A percentile compares a stretch with the other conserved stretches of the same genome.
Conservation (phyloP, 2,329 filamentous ascomycete genomes). For the Ophiocordyceps camponoti-saundersi region DNA sequence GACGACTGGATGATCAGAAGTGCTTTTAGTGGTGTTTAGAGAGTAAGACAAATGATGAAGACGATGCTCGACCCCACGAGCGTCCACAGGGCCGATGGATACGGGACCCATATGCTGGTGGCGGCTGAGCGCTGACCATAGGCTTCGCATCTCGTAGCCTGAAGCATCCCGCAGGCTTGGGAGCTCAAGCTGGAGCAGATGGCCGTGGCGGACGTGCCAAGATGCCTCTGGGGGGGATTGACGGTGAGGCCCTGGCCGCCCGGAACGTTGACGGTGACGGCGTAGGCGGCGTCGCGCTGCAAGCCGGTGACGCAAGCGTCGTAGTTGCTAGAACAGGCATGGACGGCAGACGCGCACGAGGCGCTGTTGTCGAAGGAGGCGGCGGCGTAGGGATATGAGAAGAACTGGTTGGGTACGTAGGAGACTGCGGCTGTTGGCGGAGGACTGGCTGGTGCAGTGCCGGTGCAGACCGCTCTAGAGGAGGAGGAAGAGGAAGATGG, state of each 20-base stretch:
- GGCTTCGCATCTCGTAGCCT: slow-evolving; percentile 20
- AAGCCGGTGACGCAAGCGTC: slow-evolving; percentile 33
- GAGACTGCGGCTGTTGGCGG: slow-evolving; percentile 23
- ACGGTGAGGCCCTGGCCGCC: slow-evolving; percentile 36
- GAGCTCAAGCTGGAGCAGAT: slow-evolving; percentile 39
- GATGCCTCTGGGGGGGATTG: slow-evolving; percentile 18
- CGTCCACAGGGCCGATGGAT: neutral
- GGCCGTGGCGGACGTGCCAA: slow-evolving; percentile 29
- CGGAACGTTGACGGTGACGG: slow-evolving; percentile 38
- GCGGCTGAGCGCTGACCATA: slow-evolving; percentile 6
- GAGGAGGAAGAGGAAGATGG: neutral
- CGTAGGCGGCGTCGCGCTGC: slow-evolving; percentile 22
- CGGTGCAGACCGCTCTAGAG: slow-evolving; percentile 36
- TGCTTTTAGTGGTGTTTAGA: neutral
- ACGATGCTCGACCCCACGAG: neutral
- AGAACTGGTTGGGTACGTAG: slow-evolving; percentile 39
- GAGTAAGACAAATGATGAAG: neutral
- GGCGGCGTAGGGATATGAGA: slow-evolving; percentile 40
- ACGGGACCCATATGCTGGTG: too few species aligned
- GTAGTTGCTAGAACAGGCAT: slow-evolving; percentile 36
- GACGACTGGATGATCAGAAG: neutral
- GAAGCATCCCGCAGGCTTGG: slow-evolving; percentile 29
- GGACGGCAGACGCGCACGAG: slow-evolving; percentile 33
- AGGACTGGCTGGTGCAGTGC: slow-evolving; percentile 27
- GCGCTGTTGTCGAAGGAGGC: slow-evolving; percentile 32